Evolutionary conservation across 352 stramenopile species (phyloP).

Genomic region (Blastocystis sp.): DNA sequence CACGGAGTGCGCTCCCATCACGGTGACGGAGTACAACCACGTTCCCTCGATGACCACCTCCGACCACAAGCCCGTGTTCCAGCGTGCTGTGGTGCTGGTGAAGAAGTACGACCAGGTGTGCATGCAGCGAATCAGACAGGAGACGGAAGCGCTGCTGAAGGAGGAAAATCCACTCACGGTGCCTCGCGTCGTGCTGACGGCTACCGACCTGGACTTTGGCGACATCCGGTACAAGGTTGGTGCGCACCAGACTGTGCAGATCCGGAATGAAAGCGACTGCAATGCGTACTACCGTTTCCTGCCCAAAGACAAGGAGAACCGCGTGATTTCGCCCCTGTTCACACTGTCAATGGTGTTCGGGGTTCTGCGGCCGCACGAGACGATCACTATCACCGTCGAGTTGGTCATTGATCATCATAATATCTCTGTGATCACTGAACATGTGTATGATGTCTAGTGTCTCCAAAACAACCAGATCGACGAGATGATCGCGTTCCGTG

Average conservation of each 20-base stretch:
- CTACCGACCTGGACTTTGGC: constrained; percentile 11
- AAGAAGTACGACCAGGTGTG: constrained; percentile 89
- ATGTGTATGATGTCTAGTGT: not conserved
- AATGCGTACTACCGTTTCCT: constrained; percentile 58
- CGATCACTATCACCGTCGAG: not conserved
- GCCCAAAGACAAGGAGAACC: constrained; percentile 22
- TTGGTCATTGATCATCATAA: not conserved
- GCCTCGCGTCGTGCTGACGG: constrained; percentile 78
- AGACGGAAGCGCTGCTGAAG: constrained; percentile 90
- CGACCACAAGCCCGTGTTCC: constrained; percentile 97
- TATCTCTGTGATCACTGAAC: not conserved
- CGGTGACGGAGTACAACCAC: constrained; percentile 83
- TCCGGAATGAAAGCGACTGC: constrained; percentile 6
- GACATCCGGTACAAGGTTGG: not conserved
- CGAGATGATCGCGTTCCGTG: constrained; percentile 55
- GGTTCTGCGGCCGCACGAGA: constrained; percentile 19
- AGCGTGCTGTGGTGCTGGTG: constrained; percentile 86
- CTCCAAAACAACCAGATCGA: not conserved
- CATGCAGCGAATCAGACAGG: constrained; percentile 85
- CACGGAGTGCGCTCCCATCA: not conserved
- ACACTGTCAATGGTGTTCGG: constrained; percentile 3
- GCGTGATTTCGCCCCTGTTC: constrained; percentile 7
- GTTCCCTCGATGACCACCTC: constrained; percentile 89
- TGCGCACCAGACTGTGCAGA: not conserved
- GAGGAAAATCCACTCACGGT: constrained; percentile 94